These are phyloP conservation scores for Trichomonas vaginalis DNA, from an alignment of 208 protist species.

Conservation along the genomic window DNA sequence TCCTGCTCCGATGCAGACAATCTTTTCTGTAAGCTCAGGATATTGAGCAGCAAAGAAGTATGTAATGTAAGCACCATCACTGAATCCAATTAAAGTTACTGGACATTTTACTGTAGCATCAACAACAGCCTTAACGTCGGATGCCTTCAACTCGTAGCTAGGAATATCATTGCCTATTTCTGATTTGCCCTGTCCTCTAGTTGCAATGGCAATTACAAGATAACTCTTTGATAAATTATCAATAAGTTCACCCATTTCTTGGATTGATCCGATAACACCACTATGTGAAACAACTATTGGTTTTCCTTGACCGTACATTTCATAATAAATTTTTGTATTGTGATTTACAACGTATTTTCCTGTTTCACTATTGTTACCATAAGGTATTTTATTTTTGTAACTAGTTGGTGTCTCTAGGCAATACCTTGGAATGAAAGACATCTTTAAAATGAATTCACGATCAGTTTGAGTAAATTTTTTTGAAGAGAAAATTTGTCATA, in stretches of 20 bases:
- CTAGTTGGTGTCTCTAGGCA: too few relatives aligned
- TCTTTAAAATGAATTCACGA: too few relatives aligned
- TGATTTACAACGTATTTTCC: neutral
- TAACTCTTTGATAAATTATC: neutral
- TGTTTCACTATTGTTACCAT: neutral
- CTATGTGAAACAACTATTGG: neutral
- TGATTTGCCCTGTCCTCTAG: neutral
- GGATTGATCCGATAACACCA: neutral
- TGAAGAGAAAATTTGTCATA: too few relatives aligned
- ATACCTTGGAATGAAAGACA: too few relatives aligned
- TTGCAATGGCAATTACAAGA: neutral
- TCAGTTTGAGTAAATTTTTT: too few relatives aligned
- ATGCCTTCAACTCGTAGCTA: neutral
- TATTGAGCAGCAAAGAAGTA: neutral
- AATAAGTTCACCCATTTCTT: neutral
- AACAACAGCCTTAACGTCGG: neutral
- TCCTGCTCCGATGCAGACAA: neutral
- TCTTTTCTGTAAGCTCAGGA: neutral
- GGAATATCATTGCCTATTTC: neutral
- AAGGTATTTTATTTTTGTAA: neutral
- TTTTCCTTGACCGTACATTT: neutral
- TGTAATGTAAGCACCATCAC: neutral
- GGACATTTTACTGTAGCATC: neutral
- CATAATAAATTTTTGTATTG: neutral
- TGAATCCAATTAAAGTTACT: neutral